These are phyloP conservation scores for Tylopilus cervinicoccineus DNA, from an alignment of 768 basidiomycete genomes.

Conservation along the genomic window DNA sequence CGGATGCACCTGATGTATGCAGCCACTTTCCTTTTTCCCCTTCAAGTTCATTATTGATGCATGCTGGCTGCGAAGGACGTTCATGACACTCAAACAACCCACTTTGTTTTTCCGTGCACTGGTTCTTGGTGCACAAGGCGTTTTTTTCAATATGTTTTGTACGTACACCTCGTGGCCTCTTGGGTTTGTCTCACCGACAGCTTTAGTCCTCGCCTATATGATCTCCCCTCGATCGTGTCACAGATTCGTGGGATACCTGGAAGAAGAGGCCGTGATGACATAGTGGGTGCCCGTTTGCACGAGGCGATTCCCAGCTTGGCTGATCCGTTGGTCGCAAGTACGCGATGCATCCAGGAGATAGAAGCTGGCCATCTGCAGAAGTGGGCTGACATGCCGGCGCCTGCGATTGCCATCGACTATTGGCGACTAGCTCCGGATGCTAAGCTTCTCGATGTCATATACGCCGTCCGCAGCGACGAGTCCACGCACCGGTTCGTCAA, in stretches of 20 bases:
- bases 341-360: constrained; percentile 78
- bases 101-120: constrained; percentile 75
- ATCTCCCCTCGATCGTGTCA: constrained; percentile 74
- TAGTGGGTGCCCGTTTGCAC: constrained; percentile 53
- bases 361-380: constrained; percentile 77
- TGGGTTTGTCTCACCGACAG: constrained; percentile 14
- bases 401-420: constrained; percentile 91
- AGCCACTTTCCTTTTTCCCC: constrained; percentile 2
- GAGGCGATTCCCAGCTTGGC: constrained; percentile 15
- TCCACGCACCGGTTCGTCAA: constrained; percentile 94
- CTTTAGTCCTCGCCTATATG: constrained; percentile 70
- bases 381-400: constrained; percentile 75
- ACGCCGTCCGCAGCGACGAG: constrained; percentile 91
- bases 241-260: constrained; percentile 88
- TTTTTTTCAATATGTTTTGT: constrained; percentile 89
- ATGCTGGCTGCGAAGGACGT: constrained; percentile 58
- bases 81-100: constrained; percentile 88
- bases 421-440: constrained; percentile 77
- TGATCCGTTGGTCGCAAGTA: constrained; percentile 40
- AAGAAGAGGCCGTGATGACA: constrained; percentile 93
- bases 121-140: constrained; percentile 88
- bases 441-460: constrained; percentile 82
- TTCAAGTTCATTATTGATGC: constrained; percentile 11
- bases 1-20: constrained; percentile 86
- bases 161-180: constrained; percentile 26